Evolutionary conservation across 805 yeast genomes (phyloP).

Genomic region (Yamadazyma takamatsuzukensis): DNA sequence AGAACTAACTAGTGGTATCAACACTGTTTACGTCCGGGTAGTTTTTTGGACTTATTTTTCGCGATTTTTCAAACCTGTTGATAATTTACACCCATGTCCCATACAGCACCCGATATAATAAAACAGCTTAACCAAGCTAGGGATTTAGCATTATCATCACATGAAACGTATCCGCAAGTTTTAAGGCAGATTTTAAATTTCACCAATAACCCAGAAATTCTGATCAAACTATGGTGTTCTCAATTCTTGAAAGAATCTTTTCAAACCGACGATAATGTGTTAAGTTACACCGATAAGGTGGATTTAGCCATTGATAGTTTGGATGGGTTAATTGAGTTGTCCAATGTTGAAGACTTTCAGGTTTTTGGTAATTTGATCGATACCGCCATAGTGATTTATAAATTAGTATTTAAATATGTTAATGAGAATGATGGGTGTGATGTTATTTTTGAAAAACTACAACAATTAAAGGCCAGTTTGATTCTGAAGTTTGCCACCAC

Average conservation of each 20-base stretch:
- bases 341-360: conserved; percentile 25
- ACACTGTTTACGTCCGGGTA: no score
- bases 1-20: no score
- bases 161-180: conserved; percentile 36
- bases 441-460: conserved; percentile 53
- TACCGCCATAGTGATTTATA: conserved; percentile 39
- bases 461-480: conserved; percentile 54
- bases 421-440: conserved; percentile 45
- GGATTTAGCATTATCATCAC: conserved; percentile 27
- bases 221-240: conserved; percentile 40
- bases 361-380: conserved; percentile 31
- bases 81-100: conserved; percentile 1
- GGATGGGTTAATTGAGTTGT: conserved; percentile 25
- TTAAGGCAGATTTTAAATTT: conserved; percentile 41
- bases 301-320: conserved; percentile 41
- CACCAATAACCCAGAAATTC: conserved; percentile 28
- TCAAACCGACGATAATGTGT: conserved; percentile 18
- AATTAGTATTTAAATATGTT: conserved; percentile 42
- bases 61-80: no score
- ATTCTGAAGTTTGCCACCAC: conserved; percentile 57
- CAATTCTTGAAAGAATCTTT: conserved; percentile 37
- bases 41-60: no score
- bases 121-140: conserved; percentile 37
- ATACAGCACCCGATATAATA: conserved; percentile 18
- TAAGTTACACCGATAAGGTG: conserved; percentile 25